Evolutionary conservation across 1,139 yeast species (phyloP), one percentile per base, ranked within the genome.

Genomic region (Hansenula lynferdii): DNA sequence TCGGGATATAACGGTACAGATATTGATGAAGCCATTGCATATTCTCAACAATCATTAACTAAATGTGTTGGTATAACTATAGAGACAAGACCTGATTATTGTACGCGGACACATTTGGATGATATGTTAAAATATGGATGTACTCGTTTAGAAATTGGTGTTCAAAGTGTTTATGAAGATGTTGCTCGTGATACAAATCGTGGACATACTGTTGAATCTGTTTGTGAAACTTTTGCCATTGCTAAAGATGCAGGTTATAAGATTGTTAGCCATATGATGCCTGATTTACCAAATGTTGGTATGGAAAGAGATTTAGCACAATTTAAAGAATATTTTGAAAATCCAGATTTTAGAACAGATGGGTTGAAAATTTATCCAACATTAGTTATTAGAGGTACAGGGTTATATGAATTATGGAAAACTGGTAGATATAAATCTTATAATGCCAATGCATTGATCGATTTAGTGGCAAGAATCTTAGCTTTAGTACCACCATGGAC

Each of bases 401-500:
- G 99, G 21, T 67, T 92, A 39, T 92, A 92, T 59, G 99, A 92
- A 64, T 73, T 92, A 42, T 92, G 99, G 99, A 92, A 92, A 58
- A 85, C 87, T 39, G 98, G 98, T 2, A 73, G 89, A 44, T 92
- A 92, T 66, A 85, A 85, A 63, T 87, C 96, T 2, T 92, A 92
- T 62, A 87, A 90, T 56, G 97, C 98, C 27, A 87, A 89, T 57
- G 96, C 94, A 7, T 72, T 92, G 54, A 85, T 92, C 37, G 99
- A 92, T 60, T 69, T 92, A 45, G 97, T 92, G 35, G 98, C 98
- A 0, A 77, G 97, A 54, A 92, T 92, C 40, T 68, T 92, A 68
- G 97, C 97, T 0, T 69, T 92, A 47, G 97, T 92, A 6, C 98
- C 99, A 23, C 99, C 99, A 8, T 92, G 99, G 99, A 92, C 99